phyloP scores from a whole-genome alignment of 2,329 filamentous ascomycete genomes.

The Bipolaris cookei region DNA sequence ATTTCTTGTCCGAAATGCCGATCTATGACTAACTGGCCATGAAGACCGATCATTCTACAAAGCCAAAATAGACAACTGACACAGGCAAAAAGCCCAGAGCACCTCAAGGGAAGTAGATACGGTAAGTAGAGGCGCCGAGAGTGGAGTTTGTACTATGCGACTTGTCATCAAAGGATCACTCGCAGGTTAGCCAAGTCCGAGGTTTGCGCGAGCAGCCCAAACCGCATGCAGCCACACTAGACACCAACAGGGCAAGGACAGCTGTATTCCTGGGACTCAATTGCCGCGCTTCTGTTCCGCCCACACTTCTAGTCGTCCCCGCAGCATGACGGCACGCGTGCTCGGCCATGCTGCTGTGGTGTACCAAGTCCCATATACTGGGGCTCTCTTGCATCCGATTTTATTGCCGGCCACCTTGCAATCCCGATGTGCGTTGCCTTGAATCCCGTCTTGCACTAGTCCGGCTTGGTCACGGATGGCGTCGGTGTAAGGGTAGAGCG shows the following conservation, averaged over 20 bases:
- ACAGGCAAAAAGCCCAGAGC: neutral
- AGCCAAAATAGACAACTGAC: neutral
- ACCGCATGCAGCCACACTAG: neutral
- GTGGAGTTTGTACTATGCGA: slow-evolving; percentile 10
- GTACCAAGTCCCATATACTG: slow-evolving; percentile 12
- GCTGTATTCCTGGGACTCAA: slow-evolving; percentile 21
- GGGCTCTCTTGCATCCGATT: slow-evolving; percentile 29
- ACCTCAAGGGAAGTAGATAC: slow-evolving; percentile 10
- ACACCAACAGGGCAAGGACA: neutral
- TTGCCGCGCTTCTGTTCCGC: slow-evolving; percentile 36
- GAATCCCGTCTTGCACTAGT: slow-evolving; percentile 24
- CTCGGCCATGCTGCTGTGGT: slow-evolving; percentile 19
- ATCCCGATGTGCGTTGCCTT: slow-evolving; percentile 37
- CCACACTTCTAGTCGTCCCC: slow-evolving; percentile 21
- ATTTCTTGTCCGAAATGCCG: neutral
- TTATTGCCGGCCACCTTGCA: slow-evolving; percentile 30
- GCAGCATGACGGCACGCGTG: slow-evolving; percentile 36
- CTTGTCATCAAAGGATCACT: slow-evolving; percentile 1
- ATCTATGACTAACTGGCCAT: too few relatives aligned
- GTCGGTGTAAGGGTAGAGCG: slow-evolving; percentile 3
- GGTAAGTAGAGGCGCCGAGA: slow-evolving; percentile 11
- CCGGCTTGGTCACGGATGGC: slow-evolving; percentile 17
- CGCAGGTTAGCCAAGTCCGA: slow-evolving; percentile 1
- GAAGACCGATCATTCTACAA: neutral
- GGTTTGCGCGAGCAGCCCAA: slow-evolving; percentile 5